These are phyloP conservation scores for Acanthamoeba royreba DNA, from an alignment of 208 protist species.

Conservation along the genomic window DNA sequence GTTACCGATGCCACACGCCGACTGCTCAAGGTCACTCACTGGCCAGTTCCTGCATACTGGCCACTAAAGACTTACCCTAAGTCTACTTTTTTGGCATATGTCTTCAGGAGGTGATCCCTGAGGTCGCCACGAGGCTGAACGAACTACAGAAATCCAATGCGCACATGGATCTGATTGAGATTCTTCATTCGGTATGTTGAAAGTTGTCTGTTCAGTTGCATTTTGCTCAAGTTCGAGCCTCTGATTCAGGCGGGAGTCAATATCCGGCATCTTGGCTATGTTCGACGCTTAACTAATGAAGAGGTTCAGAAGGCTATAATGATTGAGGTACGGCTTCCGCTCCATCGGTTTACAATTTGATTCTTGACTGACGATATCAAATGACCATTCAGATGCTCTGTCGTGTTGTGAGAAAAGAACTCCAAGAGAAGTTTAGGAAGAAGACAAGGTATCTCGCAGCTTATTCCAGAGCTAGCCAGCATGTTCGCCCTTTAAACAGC, in stretches of 20 bases:
- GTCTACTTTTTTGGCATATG: neutral
- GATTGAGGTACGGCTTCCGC: neutral
- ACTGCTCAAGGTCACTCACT: neutral
- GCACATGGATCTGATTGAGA: neutral
- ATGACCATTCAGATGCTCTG: constrained; percentile 5
- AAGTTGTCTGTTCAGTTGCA: neutral
- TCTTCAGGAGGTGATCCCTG: neutral
- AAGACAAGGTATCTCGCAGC: neutral
- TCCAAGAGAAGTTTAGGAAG: neutral
- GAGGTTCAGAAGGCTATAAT: neutral
- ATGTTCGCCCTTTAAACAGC: neutral
- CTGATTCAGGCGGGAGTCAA: constrained; percentile 52
- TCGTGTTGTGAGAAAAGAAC: neutral
- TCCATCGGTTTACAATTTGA: neutral
- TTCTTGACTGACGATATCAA: neutral
- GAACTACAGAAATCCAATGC: neutral
- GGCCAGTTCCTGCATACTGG: neutral
- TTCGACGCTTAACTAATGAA: neutral
- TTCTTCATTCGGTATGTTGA: neutral
- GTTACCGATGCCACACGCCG: neutral
- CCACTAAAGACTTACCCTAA: neutral
- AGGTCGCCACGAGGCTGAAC: neutral
- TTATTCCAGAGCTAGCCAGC: neutral
- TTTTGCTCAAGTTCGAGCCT: neutral
- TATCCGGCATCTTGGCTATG: constrained; percentile 47